These are phyloP conservation scores for Cercophora sp. DNA, from an alignment of 495 filamentous ascomycete species.

Conservation along the genomic window DNA sequence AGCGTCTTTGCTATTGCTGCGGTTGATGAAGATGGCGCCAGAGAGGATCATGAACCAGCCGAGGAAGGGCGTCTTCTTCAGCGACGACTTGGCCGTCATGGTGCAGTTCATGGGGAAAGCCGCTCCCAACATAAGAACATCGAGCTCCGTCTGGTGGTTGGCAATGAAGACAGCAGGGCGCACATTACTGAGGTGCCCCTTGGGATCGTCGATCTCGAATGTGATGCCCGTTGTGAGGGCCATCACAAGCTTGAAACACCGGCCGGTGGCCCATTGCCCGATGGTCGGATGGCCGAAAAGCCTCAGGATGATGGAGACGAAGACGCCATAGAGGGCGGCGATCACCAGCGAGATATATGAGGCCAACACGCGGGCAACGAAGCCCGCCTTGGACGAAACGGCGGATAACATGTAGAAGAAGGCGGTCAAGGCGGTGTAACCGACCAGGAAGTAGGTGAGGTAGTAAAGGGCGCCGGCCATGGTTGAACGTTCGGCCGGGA, in stretches of 20 bases:
- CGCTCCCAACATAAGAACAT: constrained; percentile 82
- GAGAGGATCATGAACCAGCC: constrained; percentile 95
- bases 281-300: constrained; percentile 66
- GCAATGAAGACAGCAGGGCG: constrained; percentile 87
- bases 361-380: constrained; percentile 68
- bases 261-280: constrained; percentile 79
- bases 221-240: constrained; percentile 67
- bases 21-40: constrained; percentile 92
- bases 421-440: constrained; percentile 55
- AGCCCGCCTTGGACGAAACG: constrained; percentile 56
- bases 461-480: constrained; percentile 35
- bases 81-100: constrained; percentile 86
- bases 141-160: constrained; percentile 93
- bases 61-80: constrained; percentile 78
- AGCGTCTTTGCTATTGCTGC: constrained; percentile 74
- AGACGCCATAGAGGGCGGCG: constrained; percentile 72
- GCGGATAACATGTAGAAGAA: constrained; percentile 54
- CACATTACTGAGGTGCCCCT: constrained; percentile 56
- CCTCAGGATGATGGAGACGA: constrained; percentile 68
- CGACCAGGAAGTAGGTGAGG: constrained; percentile 52
- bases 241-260: constrained; percentile 82
- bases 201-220: constrained; percentile 69
- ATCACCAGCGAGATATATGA: constrained; percentile 62
- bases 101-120: constrained; percentile 89
- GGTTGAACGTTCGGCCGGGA: too few species aligned